Conservation (phyloP, 108 stramenopile genomes). For the Skeletonema marinoi region DNA sequence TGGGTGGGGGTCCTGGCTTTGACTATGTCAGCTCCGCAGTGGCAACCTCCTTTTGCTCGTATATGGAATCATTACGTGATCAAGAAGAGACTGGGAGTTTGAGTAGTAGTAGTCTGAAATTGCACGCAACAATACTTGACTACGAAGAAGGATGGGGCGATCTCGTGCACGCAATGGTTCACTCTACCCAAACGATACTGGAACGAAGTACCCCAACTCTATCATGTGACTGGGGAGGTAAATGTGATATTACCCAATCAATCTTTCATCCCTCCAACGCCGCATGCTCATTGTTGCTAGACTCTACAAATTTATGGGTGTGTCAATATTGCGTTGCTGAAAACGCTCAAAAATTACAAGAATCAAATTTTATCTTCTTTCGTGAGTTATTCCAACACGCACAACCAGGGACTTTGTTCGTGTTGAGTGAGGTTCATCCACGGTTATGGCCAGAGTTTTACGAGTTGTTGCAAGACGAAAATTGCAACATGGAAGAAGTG, state of each 20-base stretch:
- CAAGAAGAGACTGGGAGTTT: not conserved
- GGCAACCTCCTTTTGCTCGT: conserved; percentile 36
- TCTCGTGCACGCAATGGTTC: conserved; percentile 46
- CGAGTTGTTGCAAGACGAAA: conserved; percentile 17
- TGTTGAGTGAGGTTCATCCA: conserved; percentile 59
- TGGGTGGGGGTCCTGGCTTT: conserved; percentile 77
- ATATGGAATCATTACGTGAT: conserved; percentile 2
- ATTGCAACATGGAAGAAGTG: conserved; percentile 7
- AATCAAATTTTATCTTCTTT: conserved; percentile 58
- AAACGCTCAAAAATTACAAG: conserved; percentile 49
- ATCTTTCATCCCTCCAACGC: conserved; percentile 45
- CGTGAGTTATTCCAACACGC: conserved; percentile 50
- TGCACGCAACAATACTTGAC: conserved; percentile 55
- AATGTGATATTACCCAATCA: conserved; percentile 64
- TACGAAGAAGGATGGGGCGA: conserved; percentile 71
- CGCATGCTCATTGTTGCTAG: conserved; percentile 10
- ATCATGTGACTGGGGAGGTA: conserved; percentile 54
- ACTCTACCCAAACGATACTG: conserved; percentile 32
- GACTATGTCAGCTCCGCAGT: conserved; percentile 57
- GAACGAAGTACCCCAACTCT: conserved; percentile 3
- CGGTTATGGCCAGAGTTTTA: conserved; percentile 68
- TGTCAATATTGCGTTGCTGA: conserved; percentile 76
- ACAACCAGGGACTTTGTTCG: conserved; percentile 40
- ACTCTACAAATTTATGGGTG: conserved; percentile 41
- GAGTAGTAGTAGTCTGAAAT: not conserved